These are phyloP conservation scores for Exophiala phaeomuriformis DNA, from an alignment of 2,329 filamentous ascomycete species.

Conservation along the genomic window DNA sequence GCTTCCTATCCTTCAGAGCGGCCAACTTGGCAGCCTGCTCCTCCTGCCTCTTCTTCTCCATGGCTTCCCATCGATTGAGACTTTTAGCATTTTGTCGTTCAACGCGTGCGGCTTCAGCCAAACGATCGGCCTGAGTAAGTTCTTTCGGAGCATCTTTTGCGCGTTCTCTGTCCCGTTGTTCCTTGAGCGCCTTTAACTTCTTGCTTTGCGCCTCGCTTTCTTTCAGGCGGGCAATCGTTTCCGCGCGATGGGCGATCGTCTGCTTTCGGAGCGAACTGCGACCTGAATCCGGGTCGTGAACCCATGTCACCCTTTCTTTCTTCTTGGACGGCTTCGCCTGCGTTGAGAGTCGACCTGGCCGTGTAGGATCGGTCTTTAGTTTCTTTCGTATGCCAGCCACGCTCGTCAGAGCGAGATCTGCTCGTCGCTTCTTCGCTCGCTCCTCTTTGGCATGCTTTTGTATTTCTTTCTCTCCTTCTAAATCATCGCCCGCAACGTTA, in stretches of 20 bases:
- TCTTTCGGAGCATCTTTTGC: slow-evolving; percentile 69
- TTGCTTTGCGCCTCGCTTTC: slow-evolving; percentile 44
- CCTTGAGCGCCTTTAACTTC: slow-evolving; percentile 50
- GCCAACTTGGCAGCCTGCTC: slow-evolving; percentile 76
- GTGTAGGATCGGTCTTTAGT: slow-evolving; percentile 57
- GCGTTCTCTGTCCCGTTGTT: slow-evolving; percentile 54
- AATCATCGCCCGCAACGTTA: slow-evolving; percentile 52
- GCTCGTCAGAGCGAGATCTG: slow-evolving; percentile 64
- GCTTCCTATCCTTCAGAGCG: slow-evolving; percentile 75
- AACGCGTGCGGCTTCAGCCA: slow-evolving; percentile 72
- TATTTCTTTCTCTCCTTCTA: slow-evolving; percentile 82
- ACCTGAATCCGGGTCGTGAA: slow-evolving; percentile 55
- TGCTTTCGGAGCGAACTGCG: slow-evolving; percentile 56
- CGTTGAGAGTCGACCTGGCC: slow-evolving; percentile 29
- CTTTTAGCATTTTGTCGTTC: slow-evolving; percentile 85
- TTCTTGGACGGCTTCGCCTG: slow-evolving; percentile 54
- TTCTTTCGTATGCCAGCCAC: slow-evolving; percentile 55
- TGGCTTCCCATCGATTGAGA: slow-evolving; percentile 86
- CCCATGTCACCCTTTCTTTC: slow-evolving; percentile 63
- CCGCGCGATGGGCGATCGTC: slow-evolving; percentile 59
- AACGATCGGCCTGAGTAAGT: slow-evolving; percentile 78
- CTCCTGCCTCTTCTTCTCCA: slow-evolving; percentile 80
- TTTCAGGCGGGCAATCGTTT: slow-evolving; percentile 43
- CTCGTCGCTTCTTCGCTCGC: slow-evolving; percentile 71
- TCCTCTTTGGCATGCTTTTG: slow-evolving; percentile 67